Conservation (phyloP, 1,284 basidiomycete species). For the Austroboletus novae-zelandiae region DNA sequence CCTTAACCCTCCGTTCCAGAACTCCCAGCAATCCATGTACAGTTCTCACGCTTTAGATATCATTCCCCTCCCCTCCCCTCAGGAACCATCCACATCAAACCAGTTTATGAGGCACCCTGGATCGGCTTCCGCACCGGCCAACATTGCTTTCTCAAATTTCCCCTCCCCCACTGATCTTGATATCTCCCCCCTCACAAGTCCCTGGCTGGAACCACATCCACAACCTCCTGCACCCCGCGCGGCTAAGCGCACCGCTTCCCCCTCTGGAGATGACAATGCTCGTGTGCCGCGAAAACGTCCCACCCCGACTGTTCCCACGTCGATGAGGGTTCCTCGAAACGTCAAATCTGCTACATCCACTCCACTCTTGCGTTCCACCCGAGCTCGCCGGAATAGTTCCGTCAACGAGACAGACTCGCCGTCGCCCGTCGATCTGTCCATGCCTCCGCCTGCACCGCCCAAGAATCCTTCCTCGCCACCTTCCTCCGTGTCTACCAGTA, state of each 20-base stretch:
- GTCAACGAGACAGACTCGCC: slow-evolving; percentile 57
- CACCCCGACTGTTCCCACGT: slow-evolving; percentile 29
- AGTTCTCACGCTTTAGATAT: slow-evolving; percentile 19
- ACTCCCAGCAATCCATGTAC: slow-evolving; percentile 32
- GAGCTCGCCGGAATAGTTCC: slow-evolving; percentile 40
- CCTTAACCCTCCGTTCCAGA: slow-evolving; percentile 48
- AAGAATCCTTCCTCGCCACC: slow-evolving; percentile 17
- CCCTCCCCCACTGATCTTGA: slow-evolving; percentile 55
- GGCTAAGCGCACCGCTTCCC: slow-evolving; percentile 41
- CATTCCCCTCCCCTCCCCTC: slow-evolving; percentile 28
- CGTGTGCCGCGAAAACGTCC: slow-evolving; percentile 53
- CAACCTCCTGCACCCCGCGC: slow-evolving; percentile 34
- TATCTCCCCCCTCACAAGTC: slow-evolving; percentile 72
- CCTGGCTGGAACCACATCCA: slow-evolving; percentile 62
- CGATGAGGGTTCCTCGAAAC: slow-evolving; percentile 39
- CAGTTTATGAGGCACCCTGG: slow-evolving; percentile 39
- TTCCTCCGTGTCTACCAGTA: slow-evolving; percentile 3
- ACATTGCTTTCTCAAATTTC: slow-evolving; percentile 53
- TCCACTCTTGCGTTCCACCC: slow-evolving; percentile 49
- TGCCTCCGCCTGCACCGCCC: slow-evolving; percentile 69
- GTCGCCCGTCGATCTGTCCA: slow-evolving; percentile 79
- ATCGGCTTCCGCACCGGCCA: slow-evolving; percentile 58
- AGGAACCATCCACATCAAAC: slow-evolving; percentile 20
- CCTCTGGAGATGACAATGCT: slow-evolving; percentile 37
- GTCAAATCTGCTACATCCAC: slow-evolving; percentile 63